Conservation (phyloP, 306 rosid genomes). For the Cicer chorassanicum region DNA sequence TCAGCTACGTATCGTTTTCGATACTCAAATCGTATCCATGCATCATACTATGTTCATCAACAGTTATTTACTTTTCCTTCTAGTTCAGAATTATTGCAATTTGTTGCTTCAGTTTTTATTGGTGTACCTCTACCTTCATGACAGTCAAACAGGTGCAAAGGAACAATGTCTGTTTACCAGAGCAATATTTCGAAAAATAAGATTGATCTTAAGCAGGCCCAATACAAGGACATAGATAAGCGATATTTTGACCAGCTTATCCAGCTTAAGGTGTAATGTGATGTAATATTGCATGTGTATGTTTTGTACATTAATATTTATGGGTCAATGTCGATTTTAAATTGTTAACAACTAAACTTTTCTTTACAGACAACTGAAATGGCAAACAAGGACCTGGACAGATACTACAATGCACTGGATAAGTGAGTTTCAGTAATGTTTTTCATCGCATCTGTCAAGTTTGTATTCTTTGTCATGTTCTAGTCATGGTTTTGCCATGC, state of each 20-base stretch:
- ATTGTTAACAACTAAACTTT: slow-evolving; percentile 32
- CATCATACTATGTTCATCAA: background rate
- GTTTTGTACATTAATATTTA: slow-evolving; percentile 23
- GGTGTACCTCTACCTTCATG: slow-evolving; percentile 22
- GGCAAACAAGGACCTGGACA: slow-evolving; percentile 99
- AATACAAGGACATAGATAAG: slow-evolving; percentile 91
- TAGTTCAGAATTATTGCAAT: slow-evolving; percentile 35
- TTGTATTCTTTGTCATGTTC: slow-evolving; percentile 20
- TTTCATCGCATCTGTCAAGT: slow-evolving; percentile 11
- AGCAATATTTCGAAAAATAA: slow-evolving; percentile 78
- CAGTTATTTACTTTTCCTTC: slow-evolving; percentile 32
- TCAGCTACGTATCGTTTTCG: too few relatives aligned
- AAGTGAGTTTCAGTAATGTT: slow-evolving; percentile 65
- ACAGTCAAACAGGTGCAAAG: slow-evolving; percentile 78
- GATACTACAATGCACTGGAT: slow-evolving; percentile 96
- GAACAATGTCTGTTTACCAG: slow-evolving; percentile 79
- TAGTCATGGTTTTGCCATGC: slow-evolving; percentile 37
- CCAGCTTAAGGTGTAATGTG: slow-evolving; percentile 83
- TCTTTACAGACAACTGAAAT: slow-evolving; percentile 85
- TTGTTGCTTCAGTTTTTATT: slow-evolving; percentile 24
- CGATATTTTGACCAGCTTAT: slow-evolving; percentile 89
- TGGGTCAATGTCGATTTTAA: slow-evolving; percentile 1
- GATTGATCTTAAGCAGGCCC: slow-evolving; percentile 83
- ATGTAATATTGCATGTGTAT: slow-evolving; percentile 3
- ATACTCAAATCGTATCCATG: too few relatives aligned